Conservation (phyloP, 192 early-diverging fungal species). For the Backusella parvicylindrica region DNA sequence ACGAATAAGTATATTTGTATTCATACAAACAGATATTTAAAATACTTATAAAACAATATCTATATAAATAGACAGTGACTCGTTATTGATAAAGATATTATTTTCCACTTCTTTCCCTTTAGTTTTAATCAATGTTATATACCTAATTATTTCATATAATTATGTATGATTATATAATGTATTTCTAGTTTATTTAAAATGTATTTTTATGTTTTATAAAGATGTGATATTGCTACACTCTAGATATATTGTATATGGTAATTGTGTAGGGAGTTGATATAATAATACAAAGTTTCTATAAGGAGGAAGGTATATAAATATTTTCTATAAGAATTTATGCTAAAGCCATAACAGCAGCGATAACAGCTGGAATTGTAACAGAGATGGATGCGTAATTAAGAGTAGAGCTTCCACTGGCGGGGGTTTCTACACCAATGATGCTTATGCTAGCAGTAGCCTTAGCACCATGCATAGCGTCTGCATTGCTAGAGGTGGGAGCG, state of each 20-base stretch:
- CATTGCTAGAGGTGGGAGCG: neutral
- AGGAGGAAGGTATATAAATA: neutral
- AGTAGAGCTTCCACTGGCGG: neutral
- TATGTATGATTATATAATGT: neutral
- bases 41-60: too few relatives aligned
- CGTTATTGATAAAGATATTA: neutral
- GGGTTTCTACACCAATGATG: neutral
- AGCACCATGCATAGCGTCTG: neutral
- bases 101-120: neutral
- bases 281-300: neutral
- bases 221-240: neutral
- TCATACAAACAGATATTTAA: too few relatives aligned
- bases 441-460: neutral
- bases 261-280: neutral
- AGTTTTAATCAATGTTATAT: neutral
- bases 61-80: too few relatives aligned
- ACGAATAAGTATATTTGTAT: too few relatives aligned
- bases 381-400: neutral
- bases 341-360: neutral
- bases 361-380: neutral
- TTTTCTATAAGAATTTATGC: neutral
- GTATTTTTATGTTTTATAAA: neutral
- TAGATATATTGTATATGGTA: neutral
- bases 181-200: neutral
- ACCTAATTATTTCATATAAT: neutral